Evolutionary conservation across 176 grass and related monocot genomes (phyloP), one percentile per base, ranked within the genome.

Genomic region (Phragmites australis): DNA sequence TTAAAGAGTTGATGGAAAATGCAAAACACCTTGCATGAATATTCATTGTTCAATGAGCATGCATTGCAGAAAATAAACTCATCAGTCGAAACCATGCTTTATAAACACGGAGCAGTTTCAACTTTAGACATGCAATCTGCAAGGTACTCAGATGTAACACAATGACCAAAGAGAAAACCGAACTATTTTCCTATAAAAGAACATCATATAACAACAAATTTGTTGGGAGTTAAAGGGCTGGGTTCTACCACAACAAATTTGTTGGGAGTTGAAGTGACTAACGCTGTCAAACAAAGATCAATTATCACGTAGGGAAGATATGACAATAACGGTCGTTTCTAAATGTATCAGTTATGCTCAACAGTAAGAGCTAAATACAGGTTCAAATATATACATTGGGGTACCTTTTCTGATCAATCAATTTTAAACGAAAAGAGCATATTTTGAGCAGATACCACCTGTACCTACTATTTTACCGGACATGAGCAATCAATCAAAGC

Each of bases 121-220:
- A 13, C 5, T 9, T 29, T 10, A 68, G 40, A 77, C 1, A 3
- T 27, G 27, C 50, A 60, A 58, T 78, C 22, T 12, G 22, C 23
- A 30, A 71, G 45, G 52, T 39, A 69, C 30, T 59, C 10, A 0
- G 0, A 8, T 31, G 15, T 45, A 76, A 27, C 2, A 68, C 43
- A 27, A 23, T 58, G 41, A 40, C 62, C 21, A 34, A 83, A 56
- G 10, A 83, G 65, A 9, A 65, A 83, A 56, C 60, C 58, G 18
- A 6, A 44, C 1, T 0, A 8, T 34, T 75, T 75, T 58, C 12
- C 51, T 43, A 42, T 19, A 37, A 46, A 67, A 48, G 9, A 34
- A 27, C 32, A 75, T 18, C 51, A 26, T 25, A 39, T 21, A 45
- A 26, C 26, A 66, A 44, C 8, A 57, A 48, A 47, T 2, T 17